Conservation (phyloP, 2,329 filamentous ascomycete genomes). For the Emergomyces orientalis region DNA sequence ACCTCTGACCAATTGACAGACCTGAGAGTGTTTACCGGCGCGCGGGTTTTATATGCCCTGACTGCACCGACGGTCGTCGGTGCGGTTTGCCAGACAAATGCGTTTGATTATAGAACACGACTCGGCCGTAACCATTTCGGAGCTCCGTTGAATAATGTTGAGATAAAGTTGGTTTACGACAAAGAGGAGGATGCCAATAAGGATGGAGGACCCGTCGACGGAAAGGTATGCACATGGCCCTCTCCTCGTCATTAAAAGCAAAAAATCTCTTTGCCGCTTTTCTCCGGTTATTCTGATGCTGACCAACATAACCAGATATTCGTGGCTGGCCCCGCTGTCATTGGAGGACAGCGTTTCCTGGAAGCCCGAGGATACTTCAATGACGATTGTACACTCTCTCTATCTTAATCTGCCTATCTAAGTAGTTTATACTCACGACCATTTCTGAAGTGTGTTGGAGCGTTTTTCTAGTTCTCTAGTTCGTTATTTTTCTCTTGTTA, state of each 20-base stretch:
- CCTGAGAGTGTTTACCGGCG: conserved; percentile 68
- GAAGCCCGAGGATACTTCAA: conserved; percentile 57
- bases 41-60: conserved; percentile 76
- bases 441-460: background rate
- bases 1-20: conserved; percentile 65
- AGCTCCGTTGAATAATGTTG: conserved; percentile 66
- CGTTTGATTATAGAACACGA: conserved; percentile 69
- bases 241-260: too few relatives aligned
- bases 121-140: conserved; percentile 61
- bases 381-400: conserved; percentile 64
- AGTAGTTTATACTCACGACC: background rate
- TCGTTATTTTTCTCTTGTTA: background rate
- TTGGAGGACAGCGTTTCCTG: conserved; percentile 54
- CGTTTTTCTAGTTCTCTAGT: background rate
- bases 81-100: conserved; percentile 73
- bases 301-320: conserved; percentile 47
- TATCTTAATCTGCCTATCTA: conserved; percentile 15
- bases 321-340: conserved; percentile 64
- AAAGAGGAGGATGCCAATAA: conserved; percentile 25
- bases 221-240: conserved; percentile 44
- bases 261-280: background rate
- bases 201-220: conserved; percentile 38
- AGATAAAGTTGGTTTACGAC: conserved; percentile 55
- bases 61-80: conserved; percentile 77
- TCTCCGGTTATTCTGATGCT: background rate